Evolutionary conservation across 225 moss, liverwort and hornwort genomes (phyloP).

Genomic region (Rhytidiadelphus loreus): DNA sequence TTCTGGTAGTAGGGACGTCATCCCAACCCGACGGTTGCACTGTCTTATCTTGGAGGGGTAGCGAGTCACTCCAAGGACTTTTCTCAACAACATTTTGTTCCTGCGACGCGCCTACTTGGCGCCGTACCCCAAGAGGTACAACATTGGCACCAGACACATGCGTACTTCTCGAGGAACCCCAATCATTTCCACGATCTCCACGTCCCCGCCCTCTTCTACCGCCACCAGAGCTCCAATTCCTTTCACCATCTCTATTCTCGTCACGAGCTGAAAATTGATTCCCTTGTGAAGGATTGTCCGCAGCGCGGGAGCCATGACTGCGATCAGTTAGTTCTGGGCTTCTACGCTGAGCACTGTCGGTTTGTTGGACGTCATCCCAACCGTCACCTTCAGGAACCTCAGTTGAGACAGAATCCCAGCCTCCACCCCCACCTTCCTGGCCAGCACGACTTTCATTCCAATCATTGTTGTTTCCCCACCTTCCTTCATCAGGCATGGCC

Average conservation of each 20-base stretch:
- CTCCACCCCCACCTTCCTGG: constrained; percentile 1
- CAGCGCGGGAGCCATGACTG: neutral
- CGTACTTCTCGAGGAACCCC: neutral
- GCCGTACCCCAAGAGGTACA: constrained; percentile 14
- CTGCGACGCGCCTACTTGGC: neutral
- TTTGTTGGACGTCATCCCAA: constrained; percentile 1
- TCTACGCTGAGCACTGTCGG: neutral
- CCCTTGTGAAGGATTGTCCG: neutral
- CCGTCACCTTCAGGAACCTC: neutral
- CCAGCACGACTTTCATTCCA: neutral
- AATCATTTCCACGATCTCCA: constrained; percentile 1
- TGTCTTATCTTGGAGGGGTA: neutral
- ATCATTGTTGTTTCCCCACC: neutral
- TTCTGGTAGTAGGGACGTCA: neutral
- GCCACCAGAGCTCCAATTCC: constrained; percentile 12
- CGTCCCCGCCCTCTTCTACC: constrained; percentile 10
- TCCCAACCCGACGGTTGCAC: constrained; percentile 7
- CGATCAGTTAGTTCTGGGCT: neutral
- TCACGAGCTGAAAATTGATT: neutral
- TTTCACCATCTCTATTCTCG: neutral
- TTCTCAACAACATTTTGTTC: neutral
- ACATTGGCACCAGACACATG: constrained; percentile 41
- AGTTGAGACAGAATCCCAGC: constrained; percentile 15
- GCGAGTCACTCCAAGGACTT: neutral
- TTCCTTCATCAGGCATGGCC: neutral